A percentile compares a stretch with the other conserved stretches of the same genome.
These are phyloP conservation scores for Haematococcus sp. DNA, from an alignment of 139 green algal species.

Conservation along the genomic window DNA sequence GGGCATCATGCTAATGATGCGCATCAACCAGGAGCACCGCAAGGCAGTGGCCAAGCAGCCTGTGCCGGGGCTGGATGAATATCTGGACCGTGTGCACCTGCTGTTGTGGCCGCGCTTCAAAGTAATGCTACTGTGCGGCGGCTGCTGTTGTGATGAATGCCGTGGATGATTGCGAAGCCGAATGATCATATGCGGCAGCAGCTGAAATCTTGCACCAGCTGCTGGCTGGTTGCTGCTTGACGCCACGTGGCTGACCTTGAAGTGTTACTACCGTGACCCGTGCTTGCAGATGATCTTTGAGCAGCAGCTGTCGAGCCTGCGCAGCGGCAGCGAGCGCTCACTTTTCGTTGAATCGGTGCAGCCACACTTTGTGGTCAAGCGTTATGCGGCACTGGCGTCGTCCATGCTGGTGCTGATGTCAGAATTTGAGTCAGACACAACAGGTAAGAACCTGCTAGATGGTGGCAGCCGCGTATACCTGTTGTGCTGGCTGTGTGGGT, in stretches of 20 bases:
- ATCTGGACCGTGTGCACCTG: conserved; percentile 92
- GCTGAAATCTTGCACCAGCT: conserved; percentile 4
- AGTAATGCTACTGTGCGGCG: conserved; percentile 33
- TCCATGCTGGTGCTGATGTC: conserved; percentile 81
- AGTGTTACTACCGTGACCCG: neutral
- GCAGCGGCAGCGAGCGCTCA: conserved; percentile 38
- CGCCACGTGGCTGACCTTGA: too few relatives aligned
- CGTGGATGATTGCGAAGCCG: too few relatives aligned
- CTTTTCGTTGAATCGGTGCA: conserved; percentile 38
- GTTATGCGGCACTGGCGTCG: conserved; percentile 80
- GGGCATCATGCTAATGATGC: conserved; percentile 92
- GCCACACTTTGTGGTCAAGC: conserved; percentile 27
- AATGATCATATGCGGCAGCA: neutral
- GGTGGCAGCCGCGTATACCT: too few relatives aligned
- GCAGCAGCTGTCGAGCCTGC: conserved; percentile 63
- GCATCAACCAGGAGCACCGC: conserved; percentile 85
- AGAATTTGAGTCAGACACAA: conserved; percentile 51
- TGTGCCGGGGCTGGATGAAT: conserved; percentile 85
- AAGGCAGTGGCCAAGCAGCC: conserved; percentile 61
- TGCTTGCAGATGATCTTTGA: conserved; percentile 73
- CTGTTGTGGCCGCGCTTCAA: conserved; percentile 93
- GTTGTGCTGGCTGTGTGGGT: too few relatives aligned
- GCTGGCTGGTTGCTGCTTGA: too few relatives aligned
- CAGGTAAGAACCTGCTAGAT: conserved; percentile 22
- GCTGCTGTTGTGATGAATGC: conserved; percentile 5